Evolutionary conservation across 1,284 basidiomycete genomes (phyloP).

Genomic region (Neonothopanus nambi): DNA sequence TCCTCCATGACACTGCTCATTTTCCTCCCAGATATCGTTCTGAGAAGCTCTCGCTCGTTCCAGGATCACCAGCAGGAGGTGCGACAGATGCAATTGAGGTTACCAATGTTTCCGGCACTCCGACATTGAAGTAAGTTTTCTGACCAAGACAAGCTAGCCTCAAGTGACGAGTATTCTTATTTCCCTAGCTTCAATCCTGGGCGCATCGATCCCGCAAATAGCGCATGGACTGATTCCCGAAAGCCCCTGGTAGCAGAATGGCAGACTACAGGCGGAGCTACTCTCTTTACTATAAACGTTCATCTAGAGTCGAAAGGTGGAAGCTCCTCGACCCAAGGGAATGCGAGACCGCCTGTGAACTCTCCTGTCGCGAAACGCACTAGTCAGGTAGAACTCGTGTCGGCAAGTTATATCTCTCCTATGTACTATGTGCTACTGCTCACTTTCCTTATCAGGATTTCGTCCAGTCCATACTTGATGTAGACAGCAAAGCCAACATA

Average conservation of each 20-base stretch:
- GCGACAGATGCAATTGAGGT: slow-evolving; percentile 48
- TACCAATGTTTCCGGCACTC: slow-evolving; percentile 33
- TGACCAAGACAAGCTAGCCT: background rate
- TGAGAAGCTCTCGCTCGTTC: slow-evolving; percentile 50
- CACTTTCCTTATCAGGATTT: slow-evolving; percentile 43
- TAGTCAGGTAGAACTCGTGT: slow-evolving; percentile 50
- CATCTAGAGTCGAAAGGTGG: slow-evolving; percentile 63
- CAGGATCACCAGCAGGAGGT: slow-evolving; percentile 48
- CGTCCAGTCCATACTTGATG: slow-evolving; percentile 43
- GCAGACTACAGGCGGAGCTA: slow-evolving; percentile 45
- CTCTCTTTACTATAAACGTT: slow-evolving; percentile 61
- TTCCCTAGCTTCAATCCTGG: slow-evolving; percentile 59
- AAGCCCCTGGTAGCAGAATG: slow-evolving; percentile 65
- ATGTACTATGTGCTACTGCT: background rate
- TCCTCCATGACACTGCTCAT: background rate
- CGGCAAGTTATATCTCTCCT: slow-evolving; percentile 32
- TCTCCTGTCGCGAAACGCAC: slow-evolving; percentile 48
- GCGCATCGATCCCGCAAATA: slow-evolving; percentile 57
- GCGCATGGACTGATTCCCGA: slow-evolving; percentile 58
- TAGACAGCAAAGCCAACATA: slow-evolving; percentile 49
- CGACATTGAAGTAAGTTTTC: slow-evolving; percentile 46
- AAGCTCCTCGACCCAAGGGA: slow-evolving; percentile 54
- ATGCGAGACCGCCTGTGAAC: slow-evolving; percentile 62
- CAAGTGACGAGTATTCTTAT: background rate
- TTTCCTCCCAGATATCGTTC: slow-evolving; percentile 42